A percentile compares a stretch with the other conserved stretches of the same genome.
These are phyloP conservation scores for Claviceps humidiphila DNA, from an alignment of 2,329 filamentous ascomycete species.

Conservation along the genomic window DNA sequence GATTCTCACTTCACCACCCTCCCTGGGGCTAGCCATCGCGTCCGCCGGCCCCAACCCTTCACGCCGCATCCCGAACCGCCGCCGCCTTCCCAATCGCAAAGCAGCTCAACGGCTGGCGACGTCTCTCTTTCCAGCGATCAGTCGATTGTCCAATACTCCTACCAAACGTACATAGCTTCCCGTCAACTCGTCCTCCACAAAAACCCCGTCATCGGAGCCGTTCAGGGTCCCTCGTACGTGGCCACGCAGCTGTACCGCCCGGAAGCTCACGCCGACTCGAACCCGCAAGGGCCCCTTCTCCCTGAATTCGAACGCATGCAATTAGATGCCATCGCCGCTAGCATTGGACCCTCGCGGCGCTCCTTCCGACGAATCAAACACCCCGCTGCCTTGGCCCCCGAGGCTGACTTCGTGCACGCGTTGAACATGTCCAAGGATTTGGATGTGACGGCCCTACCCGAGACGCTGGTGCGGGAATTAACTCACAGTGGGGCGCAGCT, in stretches of 20 bases:
- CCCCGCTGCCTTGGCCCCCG: conserved; percentile 1
- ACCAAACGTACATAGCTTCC: conserved; percentile 21
- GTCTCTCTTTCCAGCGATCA: not conserved
- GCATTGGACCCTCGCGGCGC: conserved; percentile 11
- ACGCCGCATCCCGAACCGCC: conserved; percentile 37
- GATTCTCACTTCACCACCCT: conserved; percentile 23
- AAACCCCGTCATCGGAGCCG: conserved; percentile 37
- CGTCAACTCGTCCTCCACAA: conserved; percentile 28
- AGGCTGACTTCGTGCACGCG: conserved; percentile 6
- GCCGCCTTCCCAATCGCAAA: conserved; percentile 15
- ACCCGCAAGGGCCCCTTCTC: conserved; percentile 31
- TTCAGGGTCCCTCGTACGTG: conserved; percentile 41
- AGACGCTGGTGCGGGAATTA: conserved; percentile 11
- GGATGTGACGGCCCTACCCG: conserved; percentile 11
- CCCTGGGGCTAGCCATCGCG: conserved; percentile 19
- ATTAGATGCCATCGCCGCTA: conserved; percentile 23
- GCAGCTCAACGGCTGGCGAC: conserved; percentile 3
- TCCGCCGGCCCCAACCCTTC: conserved; percentile 34
- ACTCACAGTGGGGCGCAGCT: conserved; percentile 16
- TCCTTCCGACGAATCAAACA: conserved; percentile 15
- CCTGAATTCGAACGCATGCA: conserved; percentile 30
- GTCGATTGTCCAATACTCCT: conserved; percentile 14
- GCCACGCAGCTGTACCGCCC: conserved; percentile 30
- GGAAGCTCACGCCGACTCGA: conserved; percentile 34
- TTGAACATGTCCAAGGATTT: conserved; percentile 18